Percentiles rank a stretch among this genome's conserved stretches.
Evolutionary conservation across 2,329 filamentous ascomycete species (phyloP).

Genomic region (Simplicillium sp.): DNA sequence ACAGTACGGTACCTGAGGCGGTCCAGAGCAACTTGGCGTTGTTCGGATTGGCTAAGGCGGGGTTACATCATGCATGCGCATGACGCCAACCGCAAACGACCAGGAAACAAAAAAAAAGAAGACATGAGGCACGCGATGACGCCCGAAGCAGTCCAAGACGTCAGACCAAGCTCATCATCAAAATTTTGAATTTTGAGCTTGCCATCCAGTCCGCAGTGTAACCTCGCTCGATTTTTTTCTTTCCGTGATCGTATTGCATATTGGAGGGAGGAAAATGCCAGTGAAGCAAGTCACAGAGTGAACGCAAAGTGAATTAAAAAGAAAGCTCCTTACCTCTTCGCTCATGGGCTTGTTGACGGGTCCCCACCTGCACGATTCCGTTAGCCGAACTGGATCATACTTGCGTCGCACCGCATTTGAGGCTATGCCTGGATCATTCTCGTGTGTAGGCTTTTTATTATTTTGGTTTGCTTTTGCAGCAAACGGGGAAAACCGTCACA

Average conservation of each 20-base stretch:
- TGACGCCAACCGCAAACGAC: neutral
- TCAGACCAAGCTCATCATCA: too few relatives aligned
- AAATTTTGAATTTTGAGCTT: too few relatives aligned
- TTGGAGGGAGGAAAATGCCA: slow-evolving; percentile 5
- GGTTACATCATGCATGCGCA: too few relatives aligned
- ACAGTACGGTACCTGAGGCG: too few relatives aligned
- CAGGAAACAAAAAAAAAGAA: slow-evolving; percentile 2
- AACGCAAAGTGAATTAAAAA: slow-evolving; percentile 8
- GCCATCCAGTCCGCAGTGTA: too few relatives aligned
- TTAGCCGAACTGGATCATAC: slow-evolving; percentile 15
- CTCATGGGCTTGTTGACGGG: slow-evolving; percentile 99
- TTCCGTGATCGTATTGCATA: neutral
- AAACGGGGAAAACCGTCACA: too few relatives aligned
- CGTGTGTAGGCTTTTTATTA: too few relatives aligned
- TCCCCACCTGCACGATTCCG: slow-evolving; percentile 56
- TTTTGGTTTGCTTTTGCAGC: too few relatives aligned
- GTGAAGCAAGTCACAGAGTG: slow-evolving; percentile 3
- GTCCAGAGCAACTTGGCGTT: too few relatives aligned
- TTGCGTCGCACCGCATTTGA: neutral
- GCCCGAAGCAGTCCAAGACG: too few relatives aligned
- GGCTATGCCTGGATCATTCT: too few relatives aligned
- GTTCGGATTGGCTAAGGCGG: slow-evolving; percentile 1
- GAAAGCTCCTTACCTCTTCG: slow-evolving; percentile 61
- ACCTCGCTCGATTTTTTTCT: too few relatives aligned
- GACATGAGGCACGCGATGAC: slow-evolving; percentile 1